Base-by-base conservation (phyloP, 169 alveolate species). In the Babesia caballi region DNA sequence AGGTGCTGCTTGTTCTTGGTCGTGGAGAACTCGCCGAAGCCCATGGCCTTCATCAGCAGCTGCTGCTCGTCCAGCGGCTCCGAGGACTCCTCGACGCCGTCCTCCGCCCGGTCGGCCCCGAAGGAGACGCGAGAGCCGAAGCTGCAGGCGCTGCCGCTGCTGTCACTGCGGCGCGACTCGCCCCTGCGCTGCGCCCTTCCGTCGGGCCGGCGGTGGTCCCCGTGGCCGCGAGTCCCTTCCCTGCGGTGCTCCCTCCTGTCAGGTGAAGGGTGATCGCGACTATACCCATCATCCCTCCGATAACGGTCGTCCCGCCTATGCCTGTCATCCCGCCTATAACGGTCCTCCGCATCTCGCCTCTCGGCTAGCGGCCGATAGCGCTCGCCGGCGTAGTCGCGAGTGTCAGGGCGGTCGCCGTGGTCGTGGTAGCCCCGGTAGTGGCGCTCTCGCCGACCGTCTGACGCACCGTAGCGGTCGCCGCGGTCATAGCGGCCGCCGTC, bases 1-100 rank as follows among this genome's bases (percentile, higher is more conserved):
- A 88, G 68, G 81, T 94, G 98, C 47, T 78, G 58, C 77, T 78
- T 67, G 54, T 69, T 69, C 42, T 78, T 78, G 17, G 77, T 78
- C n/a, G 87, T 68, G 38, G 66, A 23, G 25, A 78, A 78, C 27
- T 54, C 54, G n/a, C 67, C 52, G 51, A 78, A 57, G 11, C 87
- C 87, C 72, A 78, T 68, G 23, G 69, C 11, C 57, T 40, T 51
- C 63, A 9, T 38, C 66, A 76, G 28, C 38, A 76, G 35, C 36
- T 32, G 30, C 57, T 66, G 82, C 47, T 76, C 85, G 56, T 76
- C 81, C 66, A 52, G 0, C 23, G 36, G 56, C 32, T 52, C 77
- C 46, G 6, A 0, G 4, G 69, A 15, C 21, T 25, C 65, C 28
- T 51, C 56, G 15, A 1, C 66, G 3, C 28, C 35, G 15, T 63